Percentiles rank a stretch among this genome's conserved stretches.
phyloP scores from a whole-genome alignment of 108 stramenopile species.

The Fragilariopsis cylindrus region DNA sequence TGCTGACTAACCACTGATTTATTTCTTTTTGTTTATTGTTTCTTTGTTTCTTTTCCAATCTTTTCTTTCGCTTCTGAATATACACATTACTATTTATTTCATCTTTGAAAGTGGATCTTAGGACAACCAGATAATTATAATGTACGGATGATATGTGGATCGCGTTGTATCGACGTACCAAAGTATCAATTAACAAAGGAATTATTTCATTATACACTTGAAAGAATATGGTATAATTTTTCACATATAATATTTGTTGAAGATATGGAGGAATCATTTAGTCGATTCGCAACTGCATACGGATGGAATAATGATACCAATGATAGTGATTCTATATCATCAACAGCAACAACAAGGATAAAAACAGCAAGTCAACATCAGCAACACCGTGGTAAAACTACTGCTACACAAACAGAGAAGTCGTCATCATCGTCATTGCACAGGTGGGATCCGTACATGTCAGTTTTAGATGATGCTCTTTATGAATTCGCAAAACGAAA shows the following conservation, averaged over 20 bases:
- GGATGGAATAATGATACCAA: constrained; percentile 14
- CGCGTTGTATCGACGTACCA: constrained; percentile 22
- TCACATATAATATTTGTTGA: constrained; percentile 37
- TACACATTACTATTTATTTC: too few species aligned
- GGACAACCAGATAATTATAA: constrained; percentile 51
- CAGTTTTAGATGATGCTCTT: constrained; percentile 38
- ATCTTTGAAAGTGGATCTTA: constrained; percentile 14
- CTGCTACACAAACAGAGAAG: not conserved
- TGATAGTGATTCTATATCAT: not conserved
- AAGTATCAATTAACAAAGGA: constrained; percentile 40
- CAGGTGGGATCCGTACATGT: constrained; percentile 37
- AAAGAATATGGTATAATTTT: constrained; percentile 25
- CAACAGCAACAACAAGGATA: not conserved
- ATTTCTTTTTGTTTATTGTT: too few species aligned
- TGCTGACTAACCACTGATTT: too few species aligned
- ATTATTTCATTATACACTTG: constrained; percentile 30
- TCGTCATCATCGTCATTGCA: not conserved
- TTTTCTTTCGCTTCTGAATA: too few species aligned
- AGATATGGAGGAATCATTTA: constrained; percentile 32
- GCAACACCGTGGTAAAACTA: not conserved
- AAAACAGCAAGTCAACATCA: not conserved
- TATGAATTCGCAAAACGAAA: constrained; percentile 42
- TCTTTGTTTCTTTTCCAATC: too few species aligned
- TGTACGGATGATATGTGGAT: constrained; percentile 39
- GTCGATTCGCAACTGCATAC: constrained; percentile 12